Base-by-base conservation (phyloP, 2,329 filamentous ascomycete species). In the Neodidymelliopsis sp. region DNA sequence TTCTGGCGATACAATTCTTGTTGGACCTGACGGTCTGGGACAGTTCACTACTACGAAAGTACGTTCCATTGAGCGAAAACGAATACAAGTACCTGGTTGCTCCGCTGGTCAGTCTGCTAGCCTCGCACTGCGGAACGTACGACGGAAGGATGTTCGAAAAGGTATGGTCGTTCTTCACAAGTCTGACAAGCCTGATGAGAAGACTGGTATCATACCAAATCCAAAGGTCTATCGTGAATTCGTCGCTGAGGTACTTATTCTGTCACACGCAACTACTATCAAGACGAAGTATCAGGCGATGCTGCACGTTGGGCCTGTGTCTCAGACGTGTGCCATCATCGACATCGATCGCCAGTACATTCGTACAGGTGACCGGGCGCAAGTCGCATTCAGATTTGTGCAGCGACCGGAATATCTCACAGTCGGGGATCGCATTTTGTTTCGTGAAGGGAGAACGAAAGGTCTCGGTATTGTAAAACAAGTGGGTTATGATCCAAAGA, bases 221-320 rank as follows among this genome's bases (percentile, higher is more conserved):
- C 84, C 87, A 0, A 78, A 78, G 52, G 78, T 80, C 4, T 75
- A 78, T 62, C 75, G 77, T 47, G 78, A 81, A 47, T 81, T 81
- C 52, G 72, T 78, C 68, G 63, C 89, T 78, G 57, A 94, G 86
- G 94, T 99, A 1, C 81, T 99, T 16, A 97, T 99, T 59, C 81
- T 99, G 6, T 95, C 90, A 4, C 94, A 99, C 66, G 91, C 93
- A 0, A 99, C 94, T 0, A 99, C 94, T 31, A 99, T 99, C 73
- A 94, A 96, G 74, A 91, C 87, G 0, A 93, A 91, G 65, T 99
- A 99, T 60, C 94, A 99, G 77, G 94, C 94, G 0, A 99, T 97
- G 92, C 81, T 99, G 16, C 94, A 99, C 64, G 92, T 99, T 4
- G 94, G 94, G 0, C 90, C 94, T 0, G 89, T 99, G 31, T 91